Evolutionary conservation across 139 green algal genomes (phyloP), one percentile per base, ranked within the genome.

Genomic region (Zygnema circumcarinatum): DNA sequence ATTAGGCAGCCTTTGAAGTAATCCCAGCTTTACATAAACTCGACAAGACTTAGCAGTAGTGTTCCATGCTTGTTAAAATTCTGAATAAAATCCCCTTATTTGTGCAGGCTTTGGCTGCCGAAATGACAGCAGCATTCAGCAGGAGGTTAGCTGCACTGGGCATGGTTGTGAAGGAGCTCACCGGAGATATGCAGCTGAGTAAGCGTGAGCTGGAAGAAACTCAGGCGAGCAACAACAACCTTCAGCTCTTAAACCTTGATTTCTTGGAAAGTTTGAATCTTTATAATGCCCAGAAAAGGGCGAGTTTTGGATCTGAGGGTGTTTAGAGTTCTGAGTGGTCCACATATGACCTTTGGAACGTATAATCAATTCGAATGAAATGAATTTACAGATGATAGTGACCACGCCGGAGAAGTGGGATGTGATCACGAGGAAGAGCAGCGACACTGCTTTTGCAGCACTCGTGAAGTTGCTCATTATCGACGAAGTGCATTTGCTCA

Each of bases 381-480:
- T n/a, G n/a, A n/a, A n/a, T 22, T 29, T 88, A 38, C 95, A 98
- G 92, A 98, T 99, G 96, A 98, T 99, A 74, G 96, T 99, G 39
- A 99, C 97, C 22, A 99, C 97, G 1, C 97, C 97, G 1, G 97
- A 99, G 93, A 99, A 99, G 92, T 99, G 97, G 97, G 97, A 99
- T 86, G 97, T 99, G n/a, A 98, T 99, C 84, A 99, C 97, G 2
- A 93, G 97, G 69, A 99, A 99, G 85, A 90, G 74, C 56, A 72
- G 79, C 0, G 84, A 92, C n/a, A 95, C 72, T 93, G 94, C 35
- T 92, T 1, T 97, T 56, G 92, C 94, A 16, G 90, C 92, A 1
- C 79, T 95, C 1, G 96, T 99, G 29, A 90, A 91, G 39, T 93
- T 98, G 82, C 95, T 98, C 7, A 98, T 98, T 91, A 96, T 98